These are phyloP conservation scores for Mucor mucedo DNA, from an alignment of 371 early-diverging fungal species.

Conservation along the genomic window DNA sequence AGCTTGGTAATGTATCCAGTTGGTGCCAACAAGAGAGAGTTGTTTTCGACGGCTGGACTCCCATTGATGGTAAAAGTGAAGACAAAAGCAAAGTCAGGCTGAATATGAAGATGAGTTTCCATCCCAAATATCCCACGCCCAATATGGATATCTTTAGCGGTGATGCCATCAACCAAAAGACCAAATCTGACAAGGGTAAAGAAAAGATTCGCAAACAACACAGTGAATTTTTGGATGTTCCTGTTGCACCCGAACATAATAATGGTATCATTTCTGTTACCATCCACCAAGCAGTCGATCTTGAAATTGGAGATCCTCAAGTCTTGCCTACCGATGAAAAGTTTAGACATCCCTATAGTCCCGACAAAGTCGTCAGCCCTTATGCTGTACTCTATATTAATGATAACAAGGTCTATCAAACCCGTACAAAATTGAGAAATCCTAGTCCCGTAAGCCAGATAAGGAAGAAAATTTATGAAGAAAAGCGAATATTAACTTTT, in stretches of 20 bases:
- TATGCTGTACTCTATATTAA: conserved; percentile 48
- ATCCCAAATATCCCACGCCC: conserved; percentile 48
- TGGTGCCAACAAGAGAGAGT: conserved; percentile 44
- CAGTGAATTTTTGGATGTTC: conserved; percentile 2
- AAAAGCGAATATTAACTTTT: background rate
- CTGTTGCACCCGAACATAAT: conserved; percentile 31
- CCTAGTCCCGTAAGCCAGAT: conserved; percentile 40
- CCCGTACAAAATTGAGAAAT: conserved; percentile 40
- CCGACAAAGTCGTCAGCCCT: conserved; percentile 41
- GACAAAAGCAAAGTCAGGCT: conserved; percentile 38
- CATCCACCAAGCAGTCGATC: conserved; percentile 46
- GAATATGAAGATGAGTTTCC: conserved; percentile 46
- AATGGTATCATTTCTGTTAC: conserved; percentile 44
- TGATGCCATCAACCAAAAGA: conserved; percentile 16
- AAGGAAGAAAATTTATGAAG: background rate
- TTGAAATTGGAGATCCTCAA: conserved; percentile 44
- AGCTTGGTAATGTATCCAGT: conserved; percentile 38
- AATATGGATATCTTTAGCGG: conserved; percentile 24
- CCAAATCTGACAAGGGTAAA: conserved; percentile 9
- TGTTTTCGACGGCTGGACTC: conserved; percentile 51
- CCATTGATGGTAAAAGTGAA: conserved; percentile 41
- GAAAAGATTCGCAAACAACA: conserved; percentile 22
- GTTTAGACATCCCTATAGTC: conserved; percentile 48
- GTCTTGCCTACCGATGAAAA: conserved; percentile 32
- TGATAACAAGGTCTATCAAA: conserved; percentile 45